These are phyloP conservation scores for Talaromyces sp. DNA, from an alignment of 2,329 filamentous ascomycete genomes.

Conservation along the genomic window DNA sequence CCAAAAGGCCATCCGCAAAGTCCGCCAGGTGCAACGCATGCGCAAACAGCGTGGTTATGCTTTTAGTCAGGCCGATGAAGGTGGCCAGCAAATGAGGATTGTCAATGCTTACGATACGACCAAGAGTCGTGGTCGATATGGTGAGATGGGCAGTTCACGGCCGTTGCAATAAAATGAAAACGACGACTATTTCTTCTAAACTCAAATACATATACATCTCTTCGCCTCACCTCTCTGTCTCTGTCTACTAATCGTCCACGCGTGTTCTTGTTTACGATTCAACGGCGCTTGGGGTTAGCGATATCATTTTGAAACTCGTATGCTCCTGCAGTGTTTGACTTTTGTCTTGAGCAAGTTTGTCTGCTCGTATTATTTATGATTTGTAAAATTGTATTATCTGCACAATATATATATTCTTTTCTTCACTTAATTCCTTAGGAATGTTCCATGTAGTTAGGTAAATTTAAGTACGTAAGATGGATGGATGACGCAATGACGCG, in stretches of 20 bases:
- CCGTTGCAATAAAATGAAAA: slow-evolving; percentile 13
- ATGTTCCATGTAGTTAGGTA: no score
- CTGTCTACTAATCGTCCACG: background rate
- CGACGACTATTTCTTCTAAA: background rate
- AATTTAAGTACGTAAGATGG: background rate
- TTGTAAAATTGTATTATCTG: slow-evolving; percentile 6
- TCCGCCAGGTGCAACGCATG: slow-evolving; percentile 97
- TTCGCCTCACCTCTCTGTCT: background rate
- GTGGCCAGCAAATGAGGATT: slow-evolving; percentile 73
- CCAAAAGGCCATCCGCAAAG: slow-evolving; percentile 98
- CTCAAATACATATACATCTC: background rate
- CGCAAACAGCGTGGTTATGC: slow-evolving; percentile 98
- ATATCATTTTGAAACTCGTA: background rate
- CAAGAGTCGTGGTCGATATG: slow-evolving; percentile 82
- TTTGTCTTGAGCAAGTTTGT: background rate
- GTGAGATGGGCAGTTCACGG: slow-evolving; percentile 78
- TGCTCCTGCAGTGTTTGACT: background rate
- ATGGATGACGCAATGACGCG: slow-evolving; percentile 3
- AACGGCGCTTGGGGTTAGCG: background rate
- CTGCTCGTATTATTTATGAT: background rate
- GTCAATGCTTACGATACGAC: slow-evolving; percentile 98
- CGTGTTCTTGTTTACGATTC: background rate
- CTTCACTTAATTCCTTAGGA: background rate
- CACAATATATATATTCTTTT: slow-evolving; percentile 3
- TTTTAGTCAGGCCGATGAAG: slow-evolving; percentile 96